Evolutionary conservation across 208 protist species (phyloP).

Genomic region (Acanthamoeba sp.): DNA sequence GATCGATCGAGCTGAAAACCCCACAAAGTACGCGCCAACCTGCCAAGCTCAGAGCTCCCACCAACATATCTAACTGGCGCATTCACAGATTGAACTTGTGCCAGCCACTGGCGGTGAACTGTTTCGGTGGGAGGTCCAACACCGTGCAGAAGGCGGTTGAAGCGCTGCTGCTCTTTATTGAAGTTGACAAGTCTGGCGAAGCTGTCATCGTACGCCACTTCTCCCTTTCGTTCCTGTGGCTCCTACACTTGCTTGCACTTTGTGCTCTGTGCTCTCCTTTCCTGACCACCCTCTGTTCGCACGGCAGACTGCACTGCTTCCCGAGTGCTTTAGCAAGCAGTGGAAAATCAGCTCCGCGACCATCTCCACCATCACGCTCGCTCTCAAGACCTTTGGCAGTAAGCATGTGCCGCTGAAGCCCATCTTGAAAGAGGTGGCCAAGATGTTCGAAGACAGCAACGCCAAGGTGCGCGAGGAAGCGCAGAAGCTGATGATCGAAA

Average conservation of each 20-base stretch:
- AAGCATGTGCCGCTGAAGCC: constrained; percentile 69
- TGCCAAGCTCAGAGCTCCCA: neutral
- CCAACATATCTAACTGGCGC: no score
- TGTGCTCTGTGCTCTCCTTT: neutral
- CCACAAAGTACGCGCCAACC: constrained; percentile 73
- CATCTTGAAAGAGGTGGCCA: constrained; percentile 55
- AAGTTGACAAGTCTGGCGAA: constrained; percentile 65
- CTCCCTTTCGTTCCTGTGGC: neutral
- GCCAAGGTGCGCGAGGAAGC: constrained; percentile 63
- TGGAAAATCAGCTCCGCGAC: constrained; percentile 35
- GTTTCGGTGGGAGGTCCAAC: constrained; percentile 59
- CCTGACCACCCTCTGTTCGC: no score
- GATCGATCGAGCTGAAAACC: constrained; percentile 76
- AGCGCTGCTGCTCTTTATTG: constrained; percentile 63
- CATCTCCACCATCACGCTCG: constrained; percentile 45
- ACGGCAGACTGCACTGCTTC: constrained; percentile 48
- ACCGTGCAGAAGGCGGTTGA: constrained; percentile 69
- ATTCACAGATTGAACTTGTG: constrained; percentile 51
- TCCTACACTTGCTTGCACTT: neutral
- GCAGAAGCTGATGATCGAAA: constrained; percentile 71
- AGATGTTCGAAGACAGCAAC: constrained; percentile 76
- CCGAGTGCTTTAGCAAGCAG: constrained; percentile 37
- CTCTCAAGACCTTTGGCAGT: constrained; percentile 59
- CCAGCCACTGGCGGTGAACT: constrained; percentile 24
- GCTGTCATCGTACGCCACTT: constrained; percentile 35